These are phyloP conservation scores for Lodderomyces jiufengensis DNA, from an alignment of 1,139 yeast genomes.

Conservation along the genomic window DNA sequence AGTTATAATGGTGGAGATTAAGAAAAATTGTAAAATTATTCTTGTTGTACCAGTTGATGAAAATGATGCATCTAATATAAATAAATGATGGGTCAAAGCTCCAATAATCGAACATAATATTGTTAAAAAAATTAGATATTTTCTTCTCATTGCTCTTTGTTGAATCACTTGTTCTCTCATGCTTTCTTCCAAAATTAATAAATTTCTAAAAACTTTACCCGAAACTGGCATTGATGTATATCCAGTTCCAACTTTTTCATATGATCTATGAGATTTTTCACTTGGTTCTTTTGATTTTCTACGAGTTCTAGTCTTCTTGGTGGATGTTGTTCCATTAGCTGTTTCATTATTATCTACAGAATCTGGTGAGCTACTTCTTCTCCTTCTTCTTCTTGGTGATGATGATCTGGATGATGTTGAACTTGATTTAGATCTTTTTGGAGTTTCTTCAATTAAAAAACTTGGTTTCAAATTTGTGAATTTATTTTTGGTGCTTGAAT, in stretches of 20 bases:
- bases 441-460: constrained; percentile 2
- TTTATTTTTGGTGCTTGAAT: not conserved
- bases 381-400: not conserved
- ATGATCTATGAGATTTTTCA: constrained; percentile 30
- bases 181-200: constrained; percentile 81
- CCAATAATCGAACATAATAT: constrained; percentile 44
- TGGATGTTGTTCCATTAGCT: too few species aligned
- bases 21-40: constrained; percentile 55
- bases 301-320: constrained; percentile 23
- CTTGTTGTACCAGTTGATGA: constrained; percentile 32
- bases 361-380: constrained; percentile 1
- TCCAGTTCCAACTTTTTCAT: constrained; percentile 31
- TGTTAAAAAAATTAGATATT: constrained; percentile 69
- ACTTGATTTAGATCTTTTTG: not conserved
- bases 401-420: constrained; percentile 1
- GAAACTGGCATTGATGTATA: constrained; percentile 53
- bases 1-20: constrained; percentile 67
- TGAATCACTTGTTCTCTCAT: constrained; percentile 75
- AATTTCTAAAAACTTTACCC: constrained; percentile 72
- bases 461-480: not conserved
- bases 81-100: constrained; percentile 40
- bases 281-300: constrained; percentile 28
- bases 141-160: constrained; percentile 65
- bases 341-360: constrained; percentile 3
- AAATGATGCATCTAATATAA: constrained; percentile 22